Evolutionary conservation across 345 rosid species (phyloP), one percentile per base, ranked within the genome.

Genomic region (Pistacia atlantica): DNA sequence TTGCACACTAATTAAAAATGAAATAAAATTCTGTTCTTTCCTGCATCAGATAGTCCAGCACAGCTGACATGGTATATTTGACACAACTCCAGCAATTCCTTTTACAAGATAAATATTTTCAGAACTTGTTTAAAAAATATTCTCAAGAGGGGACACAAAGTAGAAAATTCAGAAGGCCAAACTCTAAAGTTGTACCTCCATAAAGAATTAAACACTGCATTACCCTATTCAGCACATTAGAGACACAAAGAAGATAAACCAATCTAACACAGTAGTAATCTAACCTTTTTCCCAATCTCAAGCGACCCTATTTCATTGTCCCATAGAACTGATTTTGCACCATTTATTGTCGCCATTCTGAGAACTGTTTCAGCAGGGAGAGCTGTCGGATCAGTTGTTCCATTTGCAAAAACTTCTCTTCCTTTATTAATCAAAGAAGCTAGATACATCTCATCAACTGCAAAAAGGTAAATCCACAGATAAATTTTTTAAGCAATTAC

Each of bases 391-490:
- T 88, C 87, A 22, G 87, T 83, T 67, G 85, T 78, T 42, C 90
- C 92, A 4, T 65, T 78, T 66, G 78, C 37, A 71, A 73, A 79
- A 62, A 80, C 89, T 83, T 84, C 87, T 52, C 88, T 74, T 63
- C 90, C 93, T 83, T 87, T 88, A 84, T 91, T 91, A 52, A 89
- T 88, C 78, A 89, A 79, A 54, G 95, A 91, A 77, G 95, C 92
- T 25, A 91, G 74, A 77, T 89, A 89, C 88, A 88, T 88, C 84
- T 89, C 95, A 83, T 91, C 95, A 73, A 88, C 93, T 89, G 86
- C 78, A 83, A 79, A 78, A 14, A 42, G 38, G 69, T 6, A 13
- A 67, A 58, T 25, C 13, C 45, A 74, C 66, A 12, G 35, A 68
- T 71, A 75, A 75, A 72, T 49, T 46, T 52, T 37, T n/a, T 46